phyloP scores from a whole-genome alignment of 345 rosid genomes.

The Brassica nigra region DNA sequence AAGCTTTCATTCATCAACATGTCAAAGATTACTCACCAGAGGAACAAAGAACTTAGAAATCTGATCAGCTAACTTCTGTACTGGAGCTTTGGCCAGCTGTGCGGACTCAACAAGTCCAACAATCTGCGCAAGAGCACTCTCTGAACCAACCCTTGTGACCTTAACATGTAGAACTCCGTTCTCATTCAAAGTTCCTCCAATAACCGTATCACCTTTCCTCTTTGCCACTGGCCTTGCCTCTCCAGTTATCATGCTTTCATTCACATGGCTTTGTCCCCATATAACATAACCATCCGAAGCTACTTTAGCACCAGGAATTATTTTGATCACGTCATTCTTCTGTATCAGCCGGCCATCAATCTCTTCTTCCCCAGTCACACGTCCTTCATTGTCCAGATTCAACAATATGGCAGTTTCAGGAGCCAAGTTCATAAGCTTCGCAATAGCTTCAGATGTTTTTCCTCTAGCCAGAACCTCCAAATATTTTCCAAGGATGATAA shows the following conservation, averaged over 20 bases:
- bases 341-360: conserved; percentile 81
- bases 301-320: conserved; percentile 68
- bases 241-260: conserved; percentile 85
- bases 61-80: conserved; percentile 90
- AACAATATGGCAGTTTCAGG: conserved; percentile 75
- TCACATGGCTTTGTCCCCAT: conserved; percentile 75
- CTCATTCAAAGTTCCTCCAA: conserved; percentile 89
- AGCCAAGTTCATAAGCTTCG: conserved; percentile 87
- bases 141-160: conserved; percentile 89
- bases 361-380: conserved; percentile 68
- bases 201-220: conserved; percentile 79
- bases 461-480: conserved; percentile 86
- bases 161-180: conserved; percentile 78
- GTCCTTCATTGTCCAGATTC: conserved; percentile 60
- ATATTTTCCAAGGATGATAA: conserved; percentile 88
- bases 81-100: conserved; percentile 96
- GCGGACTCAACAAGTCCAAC: conserved; percentile 94
- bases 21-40: conserved; percentile 48
- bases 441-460: conserved; percentile 88
- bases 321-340: conserved; percentile 75
- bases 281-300: conserved; percentile 70
- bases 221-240: conserved; percentile 76
- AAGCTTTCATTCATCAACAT: neutral
- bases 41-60: conserved; percentile 89
- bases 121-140: conserved; percentile 88